Percentiles rank a stretch among this genome's conserved stretches.
phyloP scores from a whole-genome alignment of 1,139 yeast species.

The Geotrichum aggregatum region DNA sequence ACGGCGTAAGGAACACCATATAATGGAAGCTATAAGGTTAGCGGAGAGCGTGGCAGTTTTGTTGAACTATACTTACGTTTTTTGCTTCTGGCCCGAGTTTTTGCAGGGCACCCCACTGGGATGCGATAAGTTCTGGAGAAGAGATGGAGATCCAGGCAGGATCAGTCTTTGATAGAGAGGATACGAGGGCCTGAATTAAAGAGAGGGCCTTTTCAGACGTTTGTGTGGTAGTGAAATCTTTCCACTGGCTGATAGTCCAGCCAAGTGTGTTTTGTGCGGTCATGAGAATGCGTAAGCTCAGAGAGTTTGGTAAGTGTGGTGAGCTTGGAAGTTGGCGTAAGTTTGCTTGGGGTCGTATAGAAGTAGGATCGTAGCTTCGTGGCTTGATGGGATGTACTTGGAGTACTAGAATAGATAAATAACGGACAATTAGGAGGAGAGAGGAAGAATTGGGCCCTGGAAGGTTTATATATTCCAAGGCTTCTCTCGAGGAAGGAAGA shows the following conservation, averaged over 20 bases:
- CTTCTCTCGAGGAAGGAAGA: not conserved
- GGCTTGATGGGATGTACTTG: too few species aligned
- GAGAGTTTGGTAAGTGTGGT: not conserved
- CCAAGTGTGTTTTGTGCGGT: conserved; percentile 36
- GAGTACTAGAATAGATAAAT: too few species aligned
- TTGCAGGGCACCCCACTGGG: conserved; percentile 74
- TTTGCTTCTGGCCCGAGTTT: conserved; percentile 40
- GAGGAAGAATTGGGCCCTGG: too few species aligned
- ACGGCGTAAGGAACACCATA: conserved; percentile 94
- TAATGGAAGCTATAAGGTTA: conserved; percentile 45
- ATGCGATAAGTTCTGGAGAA: conserved; percentile 52
- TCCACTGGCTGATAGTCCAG: conserved; percentile 72
- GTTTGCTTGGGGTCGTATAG: not conserved
- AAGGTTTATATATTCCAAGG: not conserved
- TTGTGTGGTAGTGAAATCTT: conserved; percentile 57
- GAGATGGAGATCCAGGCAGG: conserved; percentile 91
- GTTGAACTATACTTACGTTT: conserved; percentile 28
- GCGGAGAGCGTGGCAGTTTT: not conserved
- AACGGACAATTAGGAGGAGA: too few species aligned
- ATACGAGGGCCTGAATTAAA: conserved; percentile 47
- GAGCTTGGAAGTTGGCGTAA: not conserved
- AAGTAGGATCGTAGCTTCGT: too few species aligned
- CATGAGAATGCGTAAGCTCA: too few species aligned
- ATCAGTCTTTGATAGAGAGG: conserved; percentile 46
- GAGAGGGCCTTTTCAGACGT: conserved; percentile 59